Base-by-base conservation (phyloP, 306 rosid genomes). In the Dryas drummondii region DNA sequence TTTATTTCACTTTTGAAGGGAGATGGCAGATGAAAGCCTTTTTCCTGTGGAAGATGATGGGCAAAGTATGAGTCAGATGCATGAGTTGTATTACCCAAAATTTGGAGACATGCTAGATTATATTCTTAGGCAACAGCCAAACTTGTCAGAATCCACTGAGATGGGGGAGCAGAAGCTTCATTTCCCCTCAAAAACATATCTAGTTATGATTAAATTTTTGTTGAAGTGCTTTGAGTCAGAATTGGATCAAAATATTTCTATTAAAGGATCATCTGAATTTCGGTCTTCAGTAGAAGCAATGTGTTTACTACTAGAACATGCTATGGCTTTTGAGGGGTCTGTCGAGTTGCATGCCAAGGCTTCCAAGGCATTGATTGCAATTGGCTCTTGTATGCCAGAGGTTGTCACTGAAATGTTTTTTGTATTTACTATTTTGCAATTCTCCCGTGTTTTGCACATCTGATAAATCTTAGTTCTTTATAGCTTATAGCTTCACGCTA, bases 1-100 rank as follows among this genome's bases (percentile, higher is more conserved):
- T 70, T 70, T 70, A 50, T 32, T 32, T 11, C 37, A 51, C 37
- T 13, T 46, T 52, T 60, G 66, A 82, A 94, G 98, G 86, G 97
- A 94, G 82, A 86, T 94, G 84, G 97, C 98, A 75, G 88, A 86
- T 80, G 96, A 91, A 83, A 96, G 98, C 61, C 98, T 94, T 74
- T 42, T 82, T 80, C 88, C 83, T 67, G 81, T 50, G 62, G 85
- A 87, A 78, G 88, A 66, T 62, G 87, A 85, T 62, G 83, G 80
- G 66, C 88, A 66, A 77, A 47, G 68, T 72, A 78, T 17, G 77
- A 76, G 52, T 66, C 78, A 76, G 70, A 84, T n/a, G 49, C 70
- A 68, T 81, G 85, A 81, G 75, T 71, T 81, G 53, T 78, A 57
- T 48, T 86, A 88, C 80, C 98, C 98, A 41, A 90, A 90, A 70